Evolutionary conservation across 163 green algal species (phyloP).

Genomic region (Prototheca wickerhamii): DNA sequence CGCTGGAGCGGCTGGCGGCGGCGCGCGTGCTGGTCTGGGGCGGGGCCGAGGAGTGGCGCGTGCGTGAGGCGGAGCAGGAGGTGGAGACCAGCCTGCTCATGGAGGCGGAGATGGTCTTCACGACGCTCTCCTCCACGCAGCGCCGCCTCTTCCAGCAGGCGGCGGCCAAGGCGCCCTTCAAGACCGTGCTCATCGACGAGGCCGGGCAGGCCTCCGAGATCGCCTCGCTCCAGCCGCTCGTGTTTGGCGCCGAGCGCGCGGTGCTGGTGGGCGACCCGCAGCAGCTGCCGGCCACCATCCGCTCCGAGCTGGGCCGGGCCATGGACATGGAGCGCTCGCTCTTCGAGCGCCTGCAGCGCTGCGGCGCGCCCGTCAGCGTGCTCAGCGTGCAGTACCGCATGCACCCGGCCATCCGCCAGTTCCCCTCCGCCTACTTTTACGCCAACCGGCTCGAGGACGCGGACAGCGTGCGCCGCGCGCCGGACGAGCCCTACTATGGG

Average conservation of each 20-base stretch:
- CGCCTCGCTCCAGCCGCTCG: constrained; percentile 78
- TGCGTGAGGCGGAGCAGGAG: constrained; percentile 26
- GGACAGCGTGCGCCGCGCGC: constrained; percentile 9
- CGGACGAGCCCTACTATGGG: constrained; percentile 40
- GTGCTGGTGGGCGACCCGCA: constrained; percentile 90
- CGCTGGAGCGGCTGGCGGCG: constrained; percentile 46
- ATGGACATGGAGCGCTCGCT: constrained; percentile 68
- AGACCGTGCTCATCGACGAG: constrained; percentile 87
- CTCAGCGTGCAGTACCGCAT: constrained; percentile 92
- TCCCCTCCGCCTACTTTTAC: constrained; percentile 86
- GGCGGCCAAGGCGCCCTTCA: constrained; percentile 12
- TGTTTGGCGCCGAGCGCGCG: constrained; percentile 58
- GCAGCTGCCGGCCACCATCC: constrained; percentile 92
- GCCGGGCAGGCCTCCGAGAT: constrained; percentile 84
- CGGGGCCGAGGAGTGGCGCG: constrained; percentile 8
- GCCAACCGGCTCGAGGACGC: constrained; percentile 57
- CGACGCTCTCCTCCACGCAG: constrained; percentile 75
- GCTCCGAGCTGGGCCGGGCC: constrained; percentile 49
- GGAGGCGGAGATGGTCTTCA: constrained; percentile 95
- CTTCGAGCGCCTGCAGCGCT: constrained; percentile 70
- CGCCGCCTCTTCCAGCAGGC: constrained; percentile 21
- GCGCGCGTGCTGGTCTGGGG: constrained; percentile 32
- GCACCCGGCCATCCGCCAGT: constrained; percentile 73
- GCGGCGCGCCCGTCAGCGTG: constrained; percentile 56
- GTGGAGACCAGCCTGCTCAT: constrained; percentile 59